Evolutionary conservation across 2,329 filamentous ascomycete genomes (phyloP).

Genomic region (Exophiala oligosperma): DNA sequence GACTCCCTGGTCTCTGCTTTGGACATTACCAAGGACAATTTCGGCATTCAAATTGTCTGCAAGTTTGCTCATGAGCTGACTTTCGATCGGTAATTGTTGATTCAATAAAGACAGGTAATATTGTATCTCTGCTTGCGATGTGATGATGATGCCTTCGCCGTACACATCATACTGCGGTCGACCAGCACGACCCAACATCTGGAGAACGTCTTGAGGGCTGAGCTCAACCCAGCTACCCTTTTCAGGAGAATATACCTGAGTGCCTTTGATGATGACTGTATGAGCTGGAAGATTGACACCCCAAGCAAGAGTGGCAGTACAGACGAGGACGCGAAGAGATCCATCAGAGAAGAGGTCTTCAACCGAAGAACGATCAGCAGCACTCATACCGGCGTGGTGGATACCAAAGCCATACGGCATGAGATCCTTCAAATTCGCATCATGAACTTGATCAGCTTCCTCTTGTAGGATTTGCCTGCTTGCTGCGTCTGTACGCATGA

Average conservation of each 20-base stretch:
- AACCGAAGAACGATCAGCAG: conserved; percentile 90
- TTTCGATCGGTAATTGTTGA: conserved; percentile 95
- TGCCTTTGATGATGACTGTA: conserved; percentile 98
- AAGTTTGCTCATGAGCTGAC: conserved; percentile 87
- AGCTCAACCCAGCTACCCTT: conserved; percentile 98
- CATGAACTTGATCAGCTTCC: conserved; percentile 77
- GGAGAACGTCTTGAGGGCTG: conserved; percentile 93
- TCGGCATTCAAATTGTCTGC: conserved; percentile 97
- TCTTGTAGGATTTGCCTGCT: conserved; percentile 85
- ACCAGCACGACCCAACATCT: conserved; percentile 97
- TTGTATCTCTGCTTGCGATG: conserved; percentile 89
- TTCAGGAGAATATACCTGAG: conserved; percentile 95
- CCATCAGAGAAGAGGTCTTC: conserved; percentile 93
- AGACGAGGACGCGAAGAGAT: conserved; percentile 90
- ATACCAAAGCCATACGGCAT: conserved; percentile 97
- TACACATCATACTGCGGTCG: conserved; percentile 96
- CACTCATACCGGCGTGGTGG: conserved; percentile 95
- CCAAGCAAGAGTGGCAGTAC: conserved; percentile 97
- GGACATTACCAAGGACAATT: conserved; percentile 89
- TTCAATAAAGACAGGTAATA: conserved; percentile 97
- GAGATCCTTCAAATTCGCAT: conserved; percentile 87
- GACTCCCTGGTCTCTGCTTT: conserved; percentile 91
- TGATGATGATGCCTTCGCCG: conserved; percentile 98
- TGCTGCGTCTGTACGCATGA: conserved; percentile 87
- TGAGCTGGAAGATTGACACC: conserved; percentile 97